Conservation (phyloP, 1,139 yeast species). For the Yamadazyma dendronema region DNA sequence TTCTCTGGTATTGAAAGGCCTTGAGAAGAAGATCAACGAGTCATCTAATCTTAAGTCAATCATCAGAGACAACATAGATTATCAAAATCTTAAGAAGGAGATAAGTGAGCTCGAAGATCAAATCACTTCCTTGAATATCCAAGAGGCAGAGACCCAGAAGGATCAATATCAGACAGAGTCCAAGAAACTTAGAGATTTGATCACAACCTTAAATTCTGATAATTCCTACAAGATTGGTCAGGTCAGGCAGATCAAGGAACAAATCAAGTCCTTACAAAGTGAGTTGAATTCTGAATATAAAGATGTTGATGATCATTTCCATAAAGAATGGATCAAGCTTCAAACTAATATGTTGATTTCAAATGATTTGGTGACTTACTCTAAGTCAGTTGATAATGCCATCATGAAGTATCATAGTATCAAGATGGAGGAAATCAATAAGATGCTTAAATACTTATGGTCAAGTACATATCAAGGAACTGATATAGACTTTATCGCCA, state of each 20-base stretch:
- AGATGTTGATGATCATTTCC: constrained; percentile 61
- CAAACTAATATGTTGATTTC: constrained; percentile 79
- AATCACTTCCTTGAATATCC: constrained; percentile 38
- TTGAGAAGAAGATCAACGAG: constrained; percentile 34
- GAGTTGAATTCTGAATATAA: constrained; percentile 73
- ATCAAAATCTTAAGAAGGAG: constrained; percentile 28
- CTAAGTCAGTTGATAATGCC: constrained; percentile 86
- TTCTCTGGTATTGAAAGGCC: constrained; percentile 16
- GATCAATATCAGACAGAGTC: constrained; percentile 64
- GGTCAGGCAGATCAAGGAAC: constrained; percentile 77
- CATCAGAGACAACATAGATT: constrained; percentile 41
- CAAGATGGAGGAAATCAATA: constrained; percentile 91
- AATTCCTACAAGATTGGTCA: constrained; percentile 85
- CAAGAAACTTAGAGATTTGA: constrained; percentile 48
- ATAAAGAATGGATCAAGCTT: constrained; percentile 69
- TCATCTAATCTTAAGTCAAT: constrained; percentile 37
- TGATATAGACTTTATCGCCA: constrained; percentile 88
- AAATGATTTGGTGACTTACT: constrained; percentile 78
- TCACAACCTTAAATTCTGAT: constrained; percentile 59
- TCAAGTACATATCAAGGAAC: constrained; percentile 91
- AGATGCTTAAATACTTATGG: constrained; percentile 89
- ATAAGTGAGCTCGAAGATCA: constrained; percentile 27
- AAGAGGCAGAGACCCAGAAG: constrained; percentile 64
- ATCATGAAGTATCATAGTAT: constrained; percentile 90
- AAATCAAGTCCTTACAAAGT: constrained; percentile 49